Evolutionary conservation across 352 stramenopile species (phyloP).

Genomic region (Aphanomyces cochlioides): DNA sequence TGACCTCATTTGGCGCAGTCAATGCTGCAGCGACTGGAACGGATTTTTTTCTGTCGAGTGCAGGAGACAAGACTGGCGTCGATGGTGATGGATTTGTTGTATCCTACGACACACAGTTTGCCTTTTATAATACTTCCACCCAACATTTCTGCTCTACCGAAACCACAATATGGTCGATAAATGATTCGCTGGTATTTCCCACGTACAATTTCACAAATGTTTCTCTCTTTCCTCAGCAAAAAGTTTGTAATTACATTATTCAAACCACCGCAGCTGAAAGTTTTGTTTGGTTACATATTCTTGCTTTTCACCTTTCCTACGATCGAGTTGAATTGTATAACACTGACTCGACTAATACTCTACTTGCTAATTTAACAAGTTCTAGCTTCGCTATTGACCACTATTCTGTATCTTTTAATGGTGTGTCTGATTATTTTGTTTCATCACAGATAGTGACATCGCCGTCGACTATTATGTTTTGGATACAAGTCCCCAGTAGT

Average conservation of each 20-base stretch:
- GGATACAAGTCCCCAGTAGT: slow-evolving; percentile 5
- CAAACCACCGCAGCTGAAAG: neutral
- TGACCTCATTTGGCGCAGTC: neutral
- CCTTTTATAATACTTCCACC: neutral
- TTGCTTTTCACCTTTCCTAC: slow-evolving; percentile 2
- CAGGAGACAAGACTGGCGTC: slow-evolving; percentile 1
- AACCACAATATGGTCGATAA: neutral
- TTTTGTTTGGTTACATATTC: slow-evolving; percentile 13
- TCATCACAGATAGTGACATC: neutral
- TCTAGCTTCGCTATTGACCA: neutral
- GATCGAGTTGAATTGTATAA: slow-evolving; percentile 28
- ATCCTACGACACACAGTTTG: slow-evolving; percentile 11
- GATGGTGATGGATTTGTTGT: slow-evolving; percentile 21
- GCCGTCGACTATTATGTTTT: slow-evolving; percentile 8
- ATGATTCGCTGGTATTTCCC: neutral
- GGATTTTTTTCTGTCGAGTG: neutral
- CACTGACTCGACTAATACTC: neutral
- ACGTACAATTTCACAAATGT: slow-evolving; percentile 5
- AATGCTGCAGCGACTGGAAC: neutral
- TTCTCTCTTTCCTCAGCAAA: neutral
- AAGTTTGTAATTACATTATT: slow-evolving; percentile 3
- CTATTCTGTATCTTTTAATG: slow-evolving; percentile 16
- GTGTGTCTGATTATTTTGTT: slow-evolving; percentile 10
- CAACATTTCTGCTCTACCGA: slow-evolving; percentile 13
- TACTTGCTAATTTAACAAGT: slow-evolving; percentile 12